A percentile compares a stretch with the other conserved stretches of the same genome.
phyloP scores from a whole-genome alignment of 768 basidiomycete species.

The Trametes sanguinea region DNA sequence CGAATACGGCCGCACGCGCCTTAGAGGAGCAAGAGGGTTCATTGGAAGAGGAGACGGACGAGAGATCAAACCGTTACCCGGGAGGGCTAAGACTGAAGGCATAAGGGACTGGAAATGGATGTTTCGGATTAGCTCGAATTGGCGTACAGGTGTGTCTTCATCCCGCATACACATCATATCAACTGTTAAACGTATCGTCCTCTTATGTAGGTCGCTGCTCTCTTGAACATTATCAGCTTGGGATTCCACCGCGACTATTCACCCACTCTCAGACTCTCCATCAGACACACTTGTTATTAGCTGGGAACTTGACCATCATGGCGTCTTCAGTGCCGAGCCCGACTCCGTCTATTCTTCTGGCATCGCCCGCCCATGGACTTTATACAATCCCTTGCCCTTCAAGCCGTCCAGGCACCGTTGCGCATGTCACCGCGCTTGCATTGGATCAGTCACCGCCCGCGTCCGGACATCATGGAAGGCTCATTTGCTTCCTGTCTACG shows the following conservation, averaged over 20 bases:
- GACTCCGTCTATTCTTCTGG: slow-evolving; percentile 42
- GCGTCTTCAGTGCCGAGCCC: slow-evolving; percentile 46
- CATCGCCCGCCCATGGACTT: slow-evolving; percentile 34
- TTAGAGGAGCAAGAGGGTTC: slow-evolving; percentile 70
- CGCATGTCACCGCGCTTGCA: slow-evolving; percentile 62
- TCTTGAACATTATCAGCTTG: slow-evolving; percentile 33
- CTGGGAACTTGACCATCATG: slow-evolving; percentile 60
- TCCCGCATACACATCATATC: slow-evolving; percentile 1
- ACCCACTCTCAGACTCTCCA: slow-evolving; percentile 4
- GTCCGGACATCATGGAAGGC: slow-evolving; percentile 40
- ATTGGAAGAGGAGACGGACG: slow-evolving; percentile 56
- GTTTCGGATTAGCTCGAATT: slow-evolving; percentile 83
- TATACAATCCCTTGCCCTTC: slow-evolving; percentile 50
- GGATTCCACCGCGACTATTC: not conserved
- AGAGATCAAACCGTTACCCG: slow-evolving; percentile 60
- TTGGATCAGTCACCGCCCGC: slow-evolving; percentile 72
- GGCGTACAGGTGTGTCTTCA: slow-evolving; percentile 64
- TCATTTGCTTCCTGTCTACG: slow-evolving; percentile 65
- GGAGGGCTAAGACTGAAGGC: slow-evolving; percentile 42
- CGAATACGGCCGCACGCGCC: slow-evolving; percentile 65
- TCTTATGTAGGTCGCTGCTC: slow-evolving; percentile 59
- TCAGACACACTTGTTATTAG: slow-evolving; percentile 52
- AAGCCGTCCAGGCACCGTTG: slow-evolving; percentile 31
- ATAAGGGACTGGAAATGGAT: slow-evolving; percentile 81
- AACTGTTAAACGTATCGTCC: not conserved